Conservation (phyloP, 2,329 filamentous ascomycete genomes). For the Aspergillus terreus region DNA sequence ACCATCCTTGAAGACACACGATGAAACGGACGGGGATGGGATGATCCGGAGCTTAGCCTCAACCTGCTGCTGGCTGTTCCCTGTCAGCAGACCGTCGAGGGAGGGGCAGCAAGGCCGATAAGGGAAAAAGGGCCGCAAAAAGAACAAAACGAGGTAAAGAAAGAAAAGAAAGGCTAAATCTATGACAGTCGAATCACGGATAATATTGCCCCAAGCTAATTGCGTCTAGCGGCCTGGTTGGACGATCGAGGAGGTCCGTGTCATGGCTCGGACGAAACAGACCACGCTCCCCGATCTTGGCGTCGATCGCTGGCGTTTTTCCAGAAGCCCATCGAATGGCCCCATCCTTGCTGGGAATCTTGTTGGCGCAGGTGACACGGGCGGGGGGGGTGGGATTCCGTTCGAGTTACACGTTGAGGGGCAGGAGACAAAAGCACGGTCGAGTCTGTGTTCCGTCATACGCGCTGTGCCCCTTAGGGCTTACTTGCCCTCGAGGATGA, state of each 20-base stretch:
- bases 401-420: background rate
- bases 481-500: background rate
- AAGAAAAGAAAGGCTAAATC: background rate
- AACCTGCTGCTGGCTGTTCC: background rate
- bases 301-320: constrained; percentile 5
- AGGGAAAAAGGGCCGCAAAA: too few species aligned
- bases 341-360: background rate
- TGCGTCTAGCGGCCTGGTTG: too few species aligned
- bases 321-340: constrained; percentile 14
- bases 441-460: background rate
- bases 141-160: background rate
- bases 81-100: constrained; percentile 9
- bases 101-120: background rate
- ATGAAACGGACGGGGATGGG: background rate
- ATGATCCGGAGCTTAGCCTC: background rate
- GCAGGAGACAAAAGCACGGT: background rate
- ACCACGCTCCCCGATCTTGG: background rate
- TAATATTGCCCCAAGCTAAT: background rate
- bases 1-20: background rate
- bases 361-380: constrained; percentile 3
- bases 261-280: background rate
- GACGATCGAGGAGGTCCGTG: background rate
- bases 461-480: background rate
- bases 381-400: background rate
- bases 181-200: background rate